These are phyloP conservation scores for Beauveria sp. DNA, from an alignment of 2,329 filamentous ascomycete genomes.

Conservation along the genomic window DNA sequence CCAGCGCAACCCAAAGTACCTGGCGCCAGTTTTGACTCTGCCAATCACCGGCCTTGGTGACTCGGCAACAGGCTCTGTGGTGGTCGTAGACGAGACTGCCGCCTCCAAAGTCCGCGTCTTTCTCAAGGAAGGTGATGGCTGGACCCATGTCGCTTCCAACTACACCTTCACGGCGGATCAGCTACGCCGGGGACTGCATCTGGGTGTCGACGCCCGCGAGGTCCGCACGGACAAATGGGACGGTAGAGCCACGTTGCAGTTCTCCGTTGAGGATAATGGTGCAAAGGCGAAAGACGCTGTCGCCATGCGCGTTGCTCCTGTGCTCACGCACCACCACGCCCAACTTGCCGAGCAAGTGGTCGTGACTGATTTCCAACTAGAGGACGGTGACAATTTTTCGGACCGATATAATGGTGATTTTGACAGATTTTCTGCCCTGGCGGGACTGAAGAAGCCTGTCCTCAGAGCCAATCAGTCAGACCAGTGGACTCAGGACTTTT, in stretches of 20 bases:
- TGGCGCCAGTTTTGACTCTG: conserved; percentile 25
- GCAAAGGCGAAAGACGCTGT: conserved; percentile 19
- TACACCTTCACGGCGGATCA: conserved; percentile 21
- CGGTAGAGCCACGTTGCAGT: conserved; percentile 20
- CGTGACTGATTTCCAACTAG: background rate
- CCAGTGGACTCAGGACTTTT: conserved; percentile 5
- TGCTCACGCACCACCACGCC: conserved; percentile 29
- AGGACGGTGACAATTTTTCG: background rate
- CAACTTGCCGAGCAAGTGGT: conserved; percentile 23
- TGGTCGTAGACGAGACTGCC: conserved; percentile 10
- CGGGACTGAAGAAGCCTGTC: background rate
- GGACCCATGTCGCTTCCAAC: conserved; percentile 19
- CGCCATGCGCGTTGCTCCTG: conserved; percentile 25
- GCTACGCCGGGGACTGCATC: conserved; percentile 22
- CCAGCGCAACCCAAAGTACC: conserved; percentile 21
- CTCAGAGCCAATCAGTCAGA: background rate
- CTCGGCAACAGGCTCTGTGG: conserved; percentile 15
- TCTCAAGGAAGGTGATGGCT: conserved; percentile 16
- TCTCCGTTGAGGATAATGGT: conserved; percentile 21
- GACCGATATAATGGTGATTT: background rate
- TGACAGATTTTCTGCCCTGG: background rate
- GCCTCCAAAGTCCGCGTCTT: conserved; percentile 23
- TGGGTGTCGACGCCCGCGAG: conserved; percentile 29
- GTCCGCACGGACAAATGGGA: conserved; percentile 20
- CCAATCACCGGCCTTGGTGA: conserved; percentile 16